Evolutionary conservation across 352 stramenopile genomes (phyloP), one percentile per base, ranked within the genome.

Genomic region (Pythium grandisporangium): DNA sequence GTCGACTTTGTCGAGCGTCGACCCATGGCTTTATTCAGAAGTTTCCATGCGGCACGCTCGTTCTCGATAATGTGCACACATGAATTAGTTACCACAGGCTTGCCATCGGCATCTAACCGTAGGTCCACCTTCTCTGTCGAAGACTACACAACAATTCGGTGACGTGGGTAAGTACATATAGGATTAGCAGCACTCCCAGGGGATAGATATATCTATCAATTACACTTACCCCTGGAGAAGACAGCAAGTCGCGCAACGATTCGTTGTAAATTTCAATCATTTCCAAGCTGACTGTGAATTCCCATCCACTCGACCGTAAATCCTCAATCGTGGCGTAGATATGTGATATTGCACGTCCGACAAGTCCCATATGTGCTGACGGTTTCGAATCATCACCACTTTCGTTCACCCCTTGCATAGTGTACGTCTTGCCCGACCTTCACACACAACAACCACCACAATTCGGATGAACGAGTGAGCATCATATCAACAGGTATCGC

Each of bases 191-290:
- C 21, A 42, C 42, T 38, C 13, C n/a, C n/a, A 37, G 30, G 42
- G 7, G n/a, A 17, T 14, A 24, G 38, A 17, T 45, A 23, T 36
- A 52, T 32, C 5, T 29, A 16, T 27, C 19, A 42, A 30, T 2
- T 3, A 27, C 4, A 61, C 70, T 43, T 69, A 84, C 72, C 23
- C 63, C 62, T 26, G 36, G 42, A n/a, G 65, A 49, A 30, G 77
- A 64, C 22, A 98, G 62, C 27, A 99, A 50, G 48, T 99, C 95
- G 8, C 84, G 70, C 25, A 99, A 67, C 12, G 94, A 86, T 60
- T 99, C 95, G 48, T 98, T 98, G 75, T 99, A 98, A 38, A 99
- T 97, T 66, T 98, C 95, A 20, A 98, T 72, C 56, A 99, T 76
- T 52, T 92, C 78, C 21, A 92, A 39, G 20, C 48, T 82, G 10